Conservation (phyloP, 192 early-diverging fungal genomes). For the Mortierella alpina region DNA sequence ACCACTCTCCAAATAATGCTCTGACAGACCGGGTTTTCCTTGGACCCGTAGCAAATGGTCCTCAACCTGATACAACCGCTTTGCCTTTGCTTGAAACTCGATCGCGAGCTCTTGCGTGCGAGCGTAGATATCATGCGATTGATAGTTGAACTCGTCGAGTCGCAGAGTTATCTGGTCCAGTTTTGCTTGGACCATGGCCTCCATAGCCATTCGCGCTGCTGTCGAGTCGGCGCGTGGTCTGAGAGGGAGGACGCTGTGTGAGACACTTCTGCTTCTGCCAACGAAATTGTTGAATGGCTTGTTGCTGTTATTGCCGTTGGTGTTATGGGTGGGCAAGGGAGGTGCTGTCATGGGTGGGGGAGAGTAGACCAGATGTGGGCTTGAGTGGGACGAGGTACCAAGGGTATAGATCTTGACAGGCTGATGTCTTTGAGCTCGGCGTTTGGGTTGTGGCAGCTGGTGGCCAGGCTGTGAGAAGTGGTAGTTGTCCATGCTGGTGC, state of each 20-base stretch:
- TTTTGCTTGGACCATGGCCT: conserved; percentile 29
- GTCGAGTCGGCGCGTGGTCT: conserved; percentile 34
- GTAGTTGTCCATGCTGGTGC: too few species aligned
- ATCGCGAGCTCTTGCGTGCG: conserved; percentile 13
- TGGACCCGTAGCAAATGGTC: conserved; percentile 40
- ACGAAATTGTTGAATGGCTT: neutral
- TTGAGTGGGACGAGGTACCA: conserved; percentile 9
- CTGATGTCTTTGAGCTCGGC: neutral
- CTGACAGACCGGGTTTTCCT: conserved; percentile 43
- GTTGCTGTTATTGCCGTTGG: neutral
- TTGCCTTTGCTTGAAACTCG: conserved; percentile 25
- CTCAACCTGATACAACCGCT: conserved; percentile 36
- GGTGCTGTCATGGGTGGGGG: conserved; percentile 22
- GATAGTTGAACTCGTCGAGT: conserved; percentile 20
- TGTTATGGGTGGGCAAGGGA: neutral
- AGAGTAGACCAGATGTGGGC: neutral
- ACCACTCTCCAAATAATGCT: conserved; percentile 9
- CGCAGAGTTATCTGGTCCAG: conserved; percentile 24
- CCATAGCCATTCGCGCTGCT: conserved; percentile 28
- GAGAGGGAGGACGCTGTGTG: conserved; percentile 11
- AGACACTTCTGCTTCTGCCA: conserved; percentile 18
- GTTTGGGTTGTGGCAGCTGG: neutral
- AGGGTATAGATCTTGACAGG: conserved; percentile 32
- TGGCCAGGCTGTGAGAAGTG: neutral
- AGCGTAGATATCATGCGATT: conserved; percentile 21